Evolutionary conservation across 2,329 filamentous ascomycete genomes (phyloP), one percentile per base, ranked within the genome.

Genomic region (Aspergillus fumigatiaffinis): DNA sequence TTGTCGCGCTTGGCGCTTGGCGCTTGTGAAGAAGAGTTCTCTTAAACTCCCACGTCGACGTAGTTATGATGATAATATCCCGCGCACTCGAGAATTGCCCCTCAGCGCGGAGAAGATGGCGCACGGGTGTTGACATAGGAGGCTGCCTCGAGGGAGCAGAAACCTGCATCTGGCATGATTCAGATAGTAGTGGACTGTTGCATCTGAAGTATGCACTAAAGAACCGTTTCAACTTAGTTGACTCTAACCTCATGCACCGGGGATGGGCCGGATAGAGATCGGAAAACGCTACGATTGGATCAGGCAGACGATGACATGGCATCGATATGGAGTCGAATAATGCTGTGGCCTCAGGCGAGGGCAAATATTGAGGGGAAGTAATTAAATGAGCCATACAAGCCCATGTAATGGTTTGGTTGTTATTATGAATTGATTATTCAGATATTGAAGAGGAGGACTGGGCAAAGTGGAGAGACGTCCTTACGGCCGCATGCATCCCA

Each of bases 1-100:
- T 26, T 41, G 42, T 28, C 12, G 50, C 29, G 14, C 55, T 57
- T 57, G 55, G 51, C 51, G 47, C 51, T 57, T 54, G 44, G 44
- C 44, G 21, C 4, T 41, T 10, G 17, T n/a, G 20, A 23, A 17
- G 17, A 46, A 25, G 5, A 38, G 5, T 38, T 21, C 47, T 35
- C 4, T 47, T 25, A 46, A 26, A 26, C 26, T 41, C 51, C 42
- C 14, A 9, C 10, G 42, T 49, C 50, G 44, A 54, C 52, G 52
- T 50, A 48, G 20, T 12, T 10, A 23, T 46, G 42, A 23, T 46
- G 21, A 6, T 46, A 8, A 20, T 23, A 17, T 38, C 14, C 32
- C 32, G 2, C 6, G 32, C 32, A 14, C 32, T 35, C 14, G 6
- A 17, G 32, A 14, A 35, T 38, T 38, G 32, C 32, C 32, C 14